Conservation (phyloP, 805 yeast genomes). For the Lipomyces yamadae region DNA sequence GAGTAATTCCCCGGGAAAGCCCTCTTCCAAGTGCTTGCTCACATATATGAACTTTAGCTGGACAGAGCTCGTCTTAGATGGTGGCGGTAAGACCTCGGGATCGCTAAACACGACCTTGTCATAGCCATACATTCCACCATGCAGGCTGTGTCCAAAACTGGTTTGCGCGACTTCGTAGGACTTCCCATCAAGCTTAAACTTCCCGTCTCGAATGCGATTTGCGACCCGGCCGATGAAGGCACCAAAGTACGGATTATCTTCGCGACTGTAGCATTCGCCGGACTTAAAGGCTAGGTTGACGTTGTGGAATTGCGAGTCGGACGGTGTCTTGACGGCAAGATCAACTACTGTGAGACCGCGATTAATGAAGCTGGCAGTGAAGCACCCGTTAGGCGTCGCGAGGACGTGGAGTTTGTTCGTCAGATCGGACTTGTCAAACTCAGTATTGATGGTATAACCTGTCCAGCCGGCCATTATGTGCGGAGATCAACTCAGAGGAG, state of each 20-base stretch:
- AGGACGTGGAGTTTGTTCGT: constrained; percentile 28
- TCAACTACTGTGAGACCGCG: constrained; percentile 26
- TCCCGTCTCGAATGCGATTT: constrained; percentile 59
- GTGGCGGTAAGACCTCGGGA: constrained; percentile 52
- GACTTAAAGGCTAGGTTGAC: constrained; percentile 21
- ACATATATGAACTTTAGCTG: constrained; percentile 49
- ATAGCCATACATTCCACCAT: constrained; percentile 61
- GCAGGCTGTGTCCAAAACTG: constrained; percentile 54
- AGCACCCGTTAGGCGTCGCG: constrained; percentile 26
- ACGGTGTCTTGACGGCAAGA: constrained; percentile 17
- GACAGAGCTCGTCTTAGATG: constrained; percentile 44
- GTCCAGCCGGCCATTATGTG: constrained; percentile 5
- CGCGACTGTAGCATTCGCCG: constrained; percentile 40
- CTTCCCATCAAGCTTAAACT: constrained; percentile 50
- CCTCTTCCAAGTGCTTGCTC: constrained; percentile 57
- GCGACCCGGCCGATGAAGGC: constrained; percentile 71
- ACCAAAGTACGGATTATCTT: constrained; percentile 60
- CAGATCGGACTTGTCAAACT: constrained; percentile 34
- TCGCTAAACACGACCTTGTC: constrained; percentile 59
- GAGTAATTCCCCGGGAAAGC: constrained; percentile 64
- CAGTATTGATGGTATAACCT: constrained; percentile 7
- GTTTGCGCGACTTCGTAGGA: constrained; percentile 52
- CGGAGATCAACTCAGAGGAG: background rate
- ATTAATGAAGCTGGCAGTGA: constrained; percentile 30
- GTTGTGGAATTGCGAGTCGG: constrained; percentile 23